phyloP scores from a whole-genome alignment of 495 filamentous ascomycete species.

The Podospora anserina region DNA sequence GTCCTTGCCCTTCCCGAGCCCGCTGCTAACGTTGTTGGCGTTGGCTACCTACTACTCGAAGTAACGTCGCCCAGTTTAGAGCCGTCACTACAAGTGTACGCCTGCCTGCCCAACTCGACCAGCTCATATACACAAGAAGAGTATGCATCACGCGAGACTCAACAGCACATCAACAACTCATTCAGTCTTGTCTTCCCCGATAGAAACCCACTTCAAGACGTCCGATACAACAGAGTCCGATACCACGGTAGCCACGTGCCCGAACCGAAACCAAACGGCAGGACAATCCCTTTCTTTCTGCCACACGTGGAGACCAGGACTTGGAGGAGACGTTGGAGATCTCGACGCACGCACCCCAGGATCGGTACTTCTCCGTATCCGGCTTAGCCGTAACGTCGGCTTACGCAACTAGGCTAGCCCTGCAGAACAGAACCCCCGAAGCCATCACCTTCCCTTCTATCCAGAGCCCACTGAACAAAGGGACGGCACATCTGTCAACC shows the following conservation, averaged over 20 bases:
- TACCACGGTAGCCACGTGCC: not conserved
- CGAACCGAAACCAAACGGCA: not conserved
- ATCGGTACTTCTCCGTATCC: not conserved
- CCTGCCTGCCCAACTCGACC: not conserved
- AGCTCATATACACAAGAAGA: not conserved
- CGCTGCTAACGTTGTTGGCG: not conserved
- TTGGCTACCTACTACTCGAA: not conserved
- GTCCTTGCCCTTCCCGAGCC: too few species aligned
- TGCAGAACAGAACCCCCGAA: constrained; percentile 1
- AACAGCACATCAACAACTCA: not conserved
- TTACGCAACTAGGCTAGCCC: constrained; percentile 5
- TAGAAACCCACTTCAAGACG: not conserved
- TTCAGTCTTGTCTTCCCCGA: not conserved
- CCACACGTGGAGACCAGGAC: not conserved
- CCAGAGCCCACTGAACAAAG: not conserved
- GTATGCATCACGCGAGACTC: not conserved
- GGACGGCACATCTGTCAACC: not conserved
- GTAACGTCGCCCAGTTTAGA: too few species aligned
- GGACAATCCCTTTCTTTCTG: not conserved
- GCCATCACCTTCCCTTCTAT: not conserved
- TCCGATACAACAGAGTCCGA: not conserved
- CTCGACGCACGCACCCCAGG: constrained; percentile 16
- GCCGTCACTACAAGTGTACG: too few species aligned
- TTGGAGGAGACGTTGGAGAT: not conserved
- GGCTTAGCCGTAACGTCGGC: not conserved